Evolutionary conservation across 148 eudicot species (phyloP), one percentile per base, ranked within the genome.

Genomic region (Rhododendron henanense): DNA sequence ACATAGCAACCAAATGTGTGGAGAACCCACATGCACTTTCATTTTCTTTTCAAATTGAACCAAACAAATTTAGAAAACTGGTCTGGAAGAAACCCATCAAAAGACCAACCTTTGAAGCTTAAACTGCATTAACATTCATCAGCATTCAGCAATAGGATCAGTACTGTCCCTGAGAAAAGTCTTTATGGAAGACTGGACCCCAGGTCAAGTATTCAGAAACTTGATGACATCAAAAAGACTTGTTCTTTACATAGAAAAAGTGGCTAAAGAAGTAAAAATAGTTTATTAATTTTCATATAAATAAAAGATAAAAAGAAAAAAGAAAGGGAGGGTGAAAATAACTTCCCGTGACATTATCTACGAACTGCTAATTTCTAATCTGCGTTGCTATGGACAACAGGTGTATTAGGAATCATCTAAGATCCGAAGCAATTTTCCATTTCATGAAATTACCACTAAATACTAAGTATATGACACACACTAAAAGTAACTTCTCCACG

Each of bases 181-280:
- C 50, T 61, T 63, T 45, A 25, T 67, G 61, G 85, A 83, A 37
- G 85, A 69, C 16, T 69, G 85, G 65, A 84, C 59, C 33, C 65
- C 79, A 35, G 85, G 85, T 84, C 85, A 84, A 50, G 33, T 71
- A 28, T 45, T 18, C 75, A 61, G 50, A 67, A 71, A 44, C 15
- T 83, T 6, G 25, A 31, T 83, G 59, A 83, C 78, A 69, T 71
- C 78, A 83, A 69, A 14, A 61, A 41, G 44, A 44, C 77, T 83
- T 83, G 67, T 14, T 41, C 23, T 55, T 16, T 55, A 16, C 0
- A 55, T 18, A 55, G 6, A 55, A 16, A 55, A 55, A 55, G 61
- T 55, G 23, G 16, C 21, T 53, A 53, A 53, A 53, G 45, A 53
- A 55, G 23, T 3, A 16, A 18, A 55, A 53, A 15, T 55, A 55